Evolutionary conservation across 805 yeast species (phyloP).

Genomic region (Tetrapisispora arboricola): DNA sequence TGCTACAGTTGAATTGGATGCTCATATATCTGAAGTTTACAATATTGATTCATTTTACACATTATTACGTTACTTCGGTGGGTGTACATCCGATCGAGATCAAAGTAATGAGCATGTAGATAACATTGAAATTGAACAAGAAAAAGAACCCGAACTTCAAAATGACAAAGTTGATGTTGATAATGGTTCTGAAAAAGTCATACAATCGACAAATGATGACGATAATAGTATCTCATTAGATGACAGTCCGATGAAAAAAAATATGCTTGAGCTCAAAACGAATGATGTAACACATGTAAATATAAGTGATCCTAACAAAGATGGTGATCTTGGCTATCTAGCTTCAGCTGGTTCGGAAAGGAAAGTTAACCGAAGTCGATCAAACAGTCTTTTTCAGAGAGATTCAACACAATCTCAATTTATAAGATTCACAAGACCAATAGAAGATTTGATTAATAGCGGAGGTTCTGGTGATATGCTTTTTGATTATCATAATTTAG

Average conservation of each 20-base stretch:
- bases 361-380: constrained; percentile 18
- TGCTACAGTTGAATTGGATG: constrained; percentile 22
- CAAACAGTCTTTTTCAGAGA: constrained; percentile 26
- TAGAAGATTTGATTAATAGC: constrained; percentile 26
- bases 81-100: constrained; percentile 27
- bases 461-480: constrained; percentile 24
- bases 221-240: background rate
- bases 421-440: constrained; percentile 40
- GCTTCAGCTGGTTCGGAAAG: background rate
- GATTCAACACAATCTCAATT: constrained; percentile 31
- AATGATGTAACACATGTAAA: background rate
- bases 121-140: background rate
- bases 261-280: background rate
- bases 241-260: too few relatives aligned
- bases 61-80: constrained; percentile 26
- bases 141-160: too few relatives aligned
- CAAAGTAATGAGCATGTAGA: constrained; percentile 17
- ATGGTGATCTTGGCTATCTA: background rate
- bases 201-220: background rate
- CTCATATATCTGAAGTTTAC: constrained; percentile 19
- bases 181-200: background rate
- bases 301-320: background rate
- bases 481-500: constrained; percentile 30
- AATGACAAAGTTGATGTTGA: background rate
- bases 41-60: constrained; percentile 24